These are phyloP conservation scores for Dactylellina sp. DNA, from an alignment of 2,329 filamentous ascomycete genomes.

Conservation along the genomic window DNA sequence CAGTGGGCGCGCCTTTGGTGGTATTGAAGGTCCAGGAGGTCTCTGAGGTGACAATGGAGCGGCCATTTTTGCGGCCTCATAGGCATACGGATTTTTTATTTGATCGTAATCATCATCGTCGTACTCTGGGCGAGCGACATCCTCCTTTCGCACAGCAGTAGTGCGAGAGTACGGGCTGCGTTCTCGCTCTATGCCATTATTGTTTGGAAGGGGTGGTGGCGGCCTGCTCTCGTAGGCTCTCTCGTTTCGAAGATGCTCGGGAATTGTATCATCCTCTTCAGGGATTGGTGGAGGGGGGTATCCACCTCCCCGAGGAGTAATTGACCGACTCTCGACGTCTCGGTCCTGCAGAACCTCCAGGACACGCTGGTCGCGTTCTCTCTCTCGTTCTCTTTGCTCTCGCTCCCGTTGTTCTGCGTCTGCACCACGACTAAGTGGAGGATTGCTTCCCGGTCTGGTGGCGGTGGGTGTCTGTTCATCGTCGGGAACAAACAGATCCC, in stretches of 20 bases:
- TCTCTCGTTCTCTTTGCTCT: conserved; percentile 37
- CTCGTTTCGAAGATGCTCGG: conserved; percentile 31
- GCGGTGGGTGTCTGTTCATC: conserved; percentile 31
- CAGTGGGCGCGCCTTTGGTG: conserved; percentile 36
- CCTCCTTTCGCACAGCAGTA: conserved; percentile 23
- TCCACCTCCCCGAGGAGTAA: conserved; percentile 39
- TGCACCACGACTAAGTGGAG: conserved; percentile 7
- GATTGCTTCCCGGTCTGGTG: conserved; percentile 16
- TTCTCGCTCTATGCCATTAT: conserved; percentile 50
- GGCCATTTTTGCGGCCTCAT: conserved; percentile 22
- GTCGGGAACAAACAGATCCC: conserved; percentile 55
- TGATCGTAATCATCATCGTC: conserved; percentile 47
- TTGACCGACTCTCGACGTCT: conserved; percentile 35
- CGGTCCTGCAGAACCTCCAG: conserved; percentile 49
- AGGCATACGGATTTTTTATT: conserved; percentile 14
- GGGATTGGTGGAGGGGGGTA: conserved; percentile 36
- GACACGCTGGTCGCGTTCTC: conserved; percentile 49
- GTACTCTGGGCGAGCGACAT: conserved; percentile 19
- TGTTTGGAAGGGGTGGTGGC: conserved; percentile 49
- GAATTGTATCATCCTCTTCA: conserved; percentile 18
- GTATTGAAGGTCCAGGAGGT: conserved; percentile 34
- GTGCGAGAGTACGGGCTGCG: conserved; percentile 52
- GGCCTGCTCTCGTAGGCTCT: conserved; percentile 44
- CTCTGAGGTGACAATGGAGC: background rate
- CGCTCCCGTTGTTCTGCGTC: conserved; percentile 33